phyloP scores from a whole-genome alignment of 441 rosid genomes.

The Viola pubescens region DNA sequence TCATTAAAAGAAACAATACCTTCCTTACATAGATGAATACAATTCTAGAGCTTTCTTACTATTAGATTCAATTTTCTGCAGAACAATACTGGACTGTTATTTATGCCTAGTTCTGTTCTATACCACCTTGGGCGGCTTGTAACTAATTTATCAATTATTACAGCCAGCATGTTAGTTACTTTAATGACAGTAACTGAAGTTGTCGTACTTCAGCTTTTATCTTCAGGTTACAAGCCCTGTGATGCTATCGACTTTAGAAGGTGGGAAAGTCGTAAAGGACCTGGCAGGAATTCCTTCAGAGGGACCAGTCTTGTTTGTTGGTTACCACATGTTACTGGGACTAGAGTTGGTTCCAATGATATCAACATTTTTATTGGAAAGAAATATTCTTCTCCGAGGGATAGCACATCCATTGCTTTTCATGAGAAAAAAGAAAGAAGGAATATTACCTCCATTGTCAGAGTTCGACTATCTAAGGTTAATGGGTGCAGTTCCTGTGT shows the following conservation, averaged over 20 bases:
- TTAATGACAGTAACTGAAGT: too few species aligned
- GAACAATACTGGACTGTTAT: too few species aligned
- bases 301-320: constrained; percentile 77
- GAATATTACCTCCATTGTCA: constrained; percentile 33
- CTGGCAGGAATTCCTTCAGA: constrained; percentile 74
- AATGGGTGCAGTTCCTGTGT: constrained; percentile 84
- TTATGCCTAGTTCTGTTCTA: too few species aligned
- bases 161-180: too few species aligned
- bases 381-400: constrained; percentile 63
- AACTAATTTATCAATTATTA: too few species aligned
- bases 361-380: constrained; percentile 37
- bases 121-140: too few species aligned
- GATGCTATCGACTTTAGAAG: constrained; percentile 66
- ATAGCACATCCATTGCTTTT: constrained; percentile 76
- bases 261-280: constrained; percentile 64
- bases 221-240: constrained; percentile 45
- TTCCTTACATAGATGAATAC: too few species aligned
- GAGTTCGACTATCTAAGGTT: constrained; percentile 40
- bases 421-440: constrained; percentile 31
- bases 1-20: too few species aligned
- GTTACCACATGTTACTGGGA: constrained; percentile 80
- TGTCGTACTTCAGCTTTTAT: not conserved
- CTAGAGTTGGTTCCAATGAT: constrained; percentile 48
- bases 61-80: too few species aligned
- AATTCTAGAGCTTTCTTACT: too few species aligned